These are phyloP conservation scores for Rhizophora apiculata DNA, from an alignment of 345 rosid species.

Conservation along the genomic window DNA sequence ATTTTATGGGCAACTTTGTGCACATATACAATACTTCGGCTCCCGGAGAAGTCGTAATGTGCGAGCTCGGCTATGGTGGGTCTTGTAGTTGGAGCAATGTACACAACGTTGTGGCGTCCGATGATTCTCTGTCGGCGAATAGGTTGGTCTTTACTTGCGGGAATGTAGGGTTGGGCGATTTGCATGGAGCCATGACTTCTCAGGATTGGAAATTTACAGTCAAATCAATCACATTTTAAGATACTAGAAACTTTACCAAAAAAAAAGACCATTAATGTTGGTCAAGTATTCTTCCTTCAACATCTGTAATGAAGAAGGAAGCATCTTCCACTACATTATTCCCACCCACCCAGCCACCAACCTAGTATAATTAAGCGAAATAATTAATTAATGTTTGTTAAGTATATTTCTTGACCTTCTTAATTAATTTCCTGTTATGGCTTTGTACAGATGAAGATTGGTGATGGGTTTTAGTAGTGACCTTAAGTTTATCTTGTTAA, in stretches of 20 bases:
- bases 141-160: conserved; percentile 41
- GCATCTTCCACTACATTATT: too few relatives aligned
- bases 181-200: conserved; percentile 36
- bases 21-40: conserved; percentile 30
- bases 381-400: too few relatives aligned
- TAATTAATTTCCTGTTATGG: too few relatives aligned
- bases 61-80: conserved; percentile 36
- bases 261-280: too few relatives aligned
- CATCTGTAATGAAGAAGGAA: too few relatives aligned
- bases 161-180: conserved; percentile 43
- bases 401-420: too few relatives aligned
- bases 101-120: conserved; percentile 27
- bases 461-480: too few relatives aligned
- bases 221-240: neutral
- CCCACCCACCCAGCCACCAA: too few relatives aligned
- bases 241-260: neutral
- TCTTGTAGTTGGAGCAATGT: conserved; percentile 45
- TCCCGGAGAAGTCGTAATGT: conserved; percentile 34
- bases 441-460: too few relatives aligned
- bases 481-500: too few relatives aligned
- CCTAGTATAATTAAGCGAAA: too few relatives aligned
- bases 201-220: neutral
- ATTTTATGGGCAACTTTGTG: conserved; percentile 33
- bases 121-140: conserved; percentile 10
- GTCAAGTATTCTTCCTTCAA: too few relatives aligned